These are phyloP conservation scores for Calonectria henricotiae DNA, from an alignment of 2,329 filamentous ascomycete genomes.

Conservation along the genomic window DNA sequence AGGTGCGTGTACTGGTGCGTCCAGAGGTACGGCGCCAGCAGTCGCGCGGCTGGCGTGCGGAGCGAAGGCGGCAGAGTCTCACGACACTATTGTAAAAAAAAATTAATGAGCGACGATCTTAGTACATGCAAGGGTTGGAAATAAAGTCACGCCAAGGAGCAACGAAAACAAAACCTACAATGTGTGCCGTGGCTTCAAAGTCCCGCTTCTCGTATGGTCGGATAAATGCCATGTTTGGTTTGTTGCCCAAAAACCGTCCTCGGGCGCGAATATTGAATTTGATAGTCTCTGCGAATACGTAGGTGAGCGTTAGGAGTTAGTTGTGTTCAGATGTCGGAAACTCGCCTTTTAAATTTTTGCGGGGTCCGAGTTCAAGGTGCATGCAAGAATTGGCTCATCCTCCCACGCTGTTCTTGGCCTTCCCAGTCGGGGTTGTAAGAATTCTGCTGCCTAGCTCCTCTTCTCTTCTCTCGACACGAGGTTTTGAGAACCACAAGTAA, in stretches of 20 bases:
- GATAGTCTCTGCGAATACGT: no score
- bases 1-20: slow-evolving; percentile 68
- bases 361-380: background rate
- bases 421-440: background rate
- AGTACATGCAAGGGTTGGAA: background rate
- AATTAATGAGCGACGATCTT: background rate
- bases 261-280: background rate
- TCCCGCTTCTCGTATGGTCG: slow-evolving; percentile 60
- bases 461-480: no score
- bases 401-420: background rate
- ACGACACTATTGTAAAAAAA: slow-evolving; percentile 60
- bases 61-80: slow-evolving; percentile 65
- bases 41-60: slow-evolving; percentile 54
- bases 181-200: slow-evolving; percentile 61
- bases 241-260: background rate
- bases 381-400: background rate
- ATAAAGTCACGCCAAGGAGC: slow-evolving; percentile 29
- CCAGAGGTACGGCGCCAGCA: slow-evolving; percentile 67
- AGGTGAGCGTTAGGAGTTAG: background rate
- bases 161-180: slow-evolving; percentile 54
- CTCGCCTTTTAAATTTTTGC: background rate
- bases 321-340: background rate
- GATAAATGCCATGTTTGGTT: slow-evolving; percentile 63
- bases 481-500: no score
- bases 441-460: no score